Base-by-base conservation (phyloP, 495 filamentous ascomycete species). In the Pyronema omphalodes region DNA sequence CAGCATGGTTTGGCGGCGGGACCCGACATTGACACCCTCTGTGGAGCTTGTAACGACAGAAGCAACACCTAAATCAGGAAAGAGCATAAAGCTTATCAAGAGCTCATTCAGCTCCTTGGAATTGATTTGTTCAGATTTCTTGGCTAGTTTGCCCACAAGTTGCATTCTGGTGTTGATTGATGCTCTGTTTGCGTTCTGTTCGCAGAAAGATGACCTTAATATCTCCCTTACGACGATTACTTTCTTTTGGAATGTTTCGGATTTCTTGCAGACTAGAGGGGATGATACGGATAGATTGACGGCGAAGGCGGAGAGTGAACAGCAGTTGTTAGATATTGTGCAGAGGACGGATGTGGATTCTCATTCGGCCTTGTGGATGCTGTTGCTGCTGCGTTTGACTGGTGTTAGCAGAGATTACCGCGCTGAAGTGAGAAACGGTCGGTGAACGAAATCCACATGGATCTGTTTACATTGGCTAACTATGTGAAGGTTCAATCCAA, bases 241-340 rank as follows among this genome's bases (percentile, higher is more conserved):
- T 0, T 93, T 93, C 62, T 94, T 93, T 68, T 94, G 87, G 83
- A 87, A 86, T 57, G 76, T 93, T 9, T 94, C 91, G 1, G 88
- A 94, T 65, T 93, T 85, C 57, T 74, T 96, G 19, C 63, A 66
- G 52, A 58, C 63, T 3, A 63, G 58, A 40, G 62, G 62, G 7
- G 61, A 62, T 37, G 37, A 51, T 6, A 35, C 73, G 72, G 43
- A 69, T 70, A 14, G 55, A 58, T 36, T 63, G 7, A 58, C 58
- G 18, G 57, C 53, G n/a, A 62, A 69, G 39, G 71, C 71, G 8
- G 67, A 71, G n/a, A 70, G 71, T 36, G 76, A 76, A 23, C 56
- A 67, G 19, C 68, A 70, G 29, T 58, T 81, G 1, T 55, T 73
- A 0, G 67, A 73, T 54, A 69, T 78, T 37, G 74, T 76, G 2